phyloP scores from a whole-genome alignment of 805 yeast species.

The Candida michaelii region DNA sequence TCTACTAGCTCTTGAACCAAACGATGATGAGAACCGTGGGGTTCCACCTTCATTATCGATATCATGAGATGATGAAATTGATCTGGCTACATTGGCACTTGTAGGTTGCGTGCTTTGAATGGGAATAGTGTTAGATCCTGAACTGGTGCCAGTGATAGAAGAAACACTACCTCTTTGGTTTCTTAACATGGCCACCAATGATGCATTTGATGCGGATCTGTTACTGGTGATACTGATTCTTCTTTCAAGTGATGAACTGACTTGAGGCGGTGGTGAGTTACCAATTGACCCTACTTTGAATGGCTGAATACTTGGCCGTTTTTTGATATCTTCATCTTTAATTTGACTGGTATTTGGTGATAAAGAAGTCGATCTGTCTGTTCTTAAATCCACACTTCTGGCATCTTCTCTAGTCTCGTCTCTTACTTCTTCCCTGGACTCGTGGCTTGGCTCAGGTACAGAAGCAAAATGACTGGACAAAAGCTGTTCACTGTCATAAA shows the following conservation, averaged over 20 bases:
- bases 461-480: conserved; percentile 52
- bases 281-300: conserved; percentile 64
- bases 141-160: conserved; percentile 25
- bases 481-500: conserved; percentile 66
- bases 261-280: conserved; percentile 35
- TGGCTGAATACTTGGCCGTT: conserved; percentile 48
- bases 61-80: conserved; percentile 41
- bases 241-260: conserved; percentile 33
- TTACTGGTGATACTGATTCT: conserved; percentile 45
- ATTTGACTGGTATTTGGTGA: conserved; percentile 24
- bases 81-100: conserved; percentile 29
- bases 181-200: conserved; percentile 51
- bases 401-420: neutral
- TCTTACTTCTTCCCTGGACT: too few species aligned
- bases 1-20: conserved; percentile 63
- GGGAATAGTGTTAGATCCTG: conserved; percentile 11
- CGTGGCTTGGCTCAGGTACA: too few species aligned
- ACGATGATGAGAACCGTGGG: conserved; percentile 69
- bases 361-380: conserved; percentile 16
- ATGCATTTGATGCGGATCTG: conserved; percentile 51
- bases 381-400: neutral
- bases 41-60: conserved; percentile 36
- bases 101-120: conserved; percentile 12
- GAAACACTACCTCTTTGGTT: conserved; percentile 50
- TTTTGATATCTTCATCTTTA: conserved; percentile 14